Evolutionary conservation across 1,284 basidiomycete species (phyloP), one percentile per base, ranked within the genome.

Genomic region (Somion occarium): DNA sequence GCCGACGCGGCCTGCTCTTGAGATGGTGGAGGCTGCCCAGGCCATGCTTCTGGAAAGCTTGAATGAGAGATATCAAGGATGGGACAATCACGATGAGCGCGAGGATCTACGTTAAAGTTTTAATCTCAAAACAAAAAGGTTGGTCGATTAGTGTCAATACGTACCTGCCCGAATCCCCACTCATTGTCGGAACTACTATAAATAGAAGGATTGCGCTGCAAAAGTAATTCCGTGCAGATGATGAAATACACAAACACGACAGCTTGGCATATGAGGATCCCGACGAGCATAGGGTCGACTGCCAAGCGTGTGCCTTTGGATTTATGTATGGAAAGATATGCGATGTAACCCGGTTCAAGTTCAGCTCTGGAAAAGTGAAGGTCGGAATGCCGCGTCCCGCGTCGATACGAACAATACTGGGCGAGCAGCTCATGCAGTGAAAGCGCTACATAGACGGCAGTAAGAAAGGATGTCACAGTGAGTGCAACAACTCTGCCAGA

Each of bases 161-260:
- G 3, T 34, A 47, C 55, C 57, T 53, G 51, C 9, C 47, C 57
- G 44, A 54, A 52, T 12, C 51, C 48, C 48, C 45, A 55, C n/a
- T 53, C 44, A 12, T 26, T 20, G 15, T 34, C 52, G 19, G 39
- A 37, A 20, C 46, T 38, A 25, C 49, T 46, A 38, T 30, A 51
- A 22, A 49, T 41, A 20, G 45, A n/a, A n/a, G n/a, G 53, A 25
- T 56, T 56, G 37, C 23, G 39, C 15, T 41, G 22, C 22, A 50
- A 37, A 38, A 57, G 41, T n/a, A 55, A 26, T 39, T 57, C 54
- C 5, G 45, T 53, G n/a, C 19, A 41, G 11, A 51, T 26, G 42
- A 74, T 63, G 49, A 73, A 72, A 53, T 73, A 74, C 2, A 63
- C 64, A 54, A 70, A 69, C n/a, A 73, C 61, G 49, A 69, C 45